These are phyloP conservation scores for Streptanthus diversifolius DNA, from an alignment of 345 rosid genomes.

Conservation along the genomic window DNA sequence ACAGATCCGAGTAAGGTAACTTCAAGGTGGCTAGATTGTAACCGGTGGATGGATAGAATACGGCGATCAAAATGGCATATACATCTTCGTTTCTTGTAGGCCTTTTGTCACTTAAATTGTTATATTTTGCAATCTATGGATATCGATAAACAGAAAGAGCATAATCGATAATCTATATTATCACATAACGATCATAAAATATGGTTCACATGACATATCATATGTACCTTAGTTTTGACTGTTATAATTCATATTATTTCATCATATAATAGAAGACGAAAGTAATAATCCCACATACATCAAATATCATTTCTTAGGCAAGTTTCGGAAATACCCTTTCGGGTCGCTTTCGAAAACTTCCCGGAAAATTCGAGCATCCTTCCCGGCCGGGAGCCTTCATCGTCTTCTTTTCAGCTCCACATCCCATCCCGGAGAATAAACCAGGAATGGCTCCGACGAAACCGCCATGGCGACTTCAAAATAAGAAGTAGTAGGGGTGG, in stretches of 20 bases:
- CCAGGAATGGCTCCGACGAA: conserved; percentile 8
- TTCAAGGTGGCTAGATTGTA: no score
- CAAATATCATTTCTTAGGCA: conserved; percentile 21
- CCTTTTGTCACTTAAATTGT: not conserved
- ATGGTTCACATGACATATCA: conserved; percentile 6
- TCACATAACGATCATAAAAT: not conserved
- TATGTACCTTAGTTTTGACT: not conserved
- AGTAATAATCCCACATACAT: not conserved
- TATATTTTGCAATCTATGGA: not conserved
- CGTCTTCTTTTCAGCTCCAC: not conserved
- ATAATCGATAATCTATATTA: not conserved
- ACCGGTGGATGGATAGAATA: no score
- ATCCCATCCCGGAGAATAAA: not conserved
- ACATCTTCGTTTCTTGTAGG: no score
- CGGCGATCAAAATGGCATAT: no score
- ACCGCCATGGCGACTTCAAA: not conserved
- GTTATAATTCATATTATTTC: not conserved
- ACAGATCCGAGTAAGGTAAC: no score
- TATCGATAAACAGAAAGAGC: not conserved
- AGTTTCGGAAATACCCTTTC: conserved; percentile 14
- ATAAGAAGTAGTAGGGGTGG: not conserved
- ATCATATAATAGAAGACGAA: not conserved
- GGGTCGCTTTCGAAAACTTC: conserved; percentile 3
- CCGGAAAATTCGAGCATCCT: conserved; percentile 14
- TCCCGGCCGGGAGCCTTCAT: conserved; percentile 32